phyloP scores from a whole-genome alignment of 495 filamentous ascomycete genomes.

The Neurospora sp. region DNA sequence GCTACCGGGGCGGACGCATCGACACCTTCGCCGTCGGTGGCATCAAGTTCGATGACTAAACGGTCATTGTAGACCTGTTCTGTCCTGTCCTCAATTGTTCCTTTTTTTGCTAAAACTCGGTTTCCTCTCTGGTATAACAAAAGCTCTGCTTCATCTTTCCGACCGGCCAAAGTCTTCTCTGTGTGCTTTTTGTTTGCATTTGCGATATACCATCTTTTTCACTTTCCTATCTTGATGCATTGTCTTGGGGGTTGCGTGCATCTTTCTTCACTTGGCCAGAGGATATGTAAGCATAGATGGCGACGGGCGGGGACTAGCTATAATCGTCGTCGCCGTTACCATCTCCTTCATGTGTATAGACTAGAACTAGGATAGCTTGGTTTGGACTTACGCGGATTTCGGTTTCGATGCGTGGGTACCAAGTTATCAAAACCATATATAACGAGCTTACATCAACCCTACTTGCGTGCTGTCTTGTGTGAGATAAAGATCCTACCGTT shows the following conservation, averaged over 20 bases:
- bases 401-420: background rate
- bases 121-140: background rate
- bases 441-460: background rate
- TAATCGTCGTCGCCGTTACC: background rate
- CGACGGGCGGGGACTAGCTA: background rate
- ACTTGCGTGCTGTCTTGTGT: background rate
- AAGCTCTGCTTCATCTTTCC: background rate
- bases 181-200: background rate
- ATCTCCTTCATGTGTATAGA: background rate
- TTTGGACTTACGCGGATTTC: background rate
- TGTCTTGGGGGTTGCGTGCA: background rate
- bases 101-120: background rate
- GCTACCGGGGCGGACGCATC: slow-evolving; percentile 74
- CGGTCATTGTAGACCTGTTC: background rate
- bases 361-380: background rate
- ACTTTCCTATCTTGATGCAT: background rate
- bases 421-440: background rate
- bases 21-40: slow-evolving; percentile 62
- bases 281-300: background rate
- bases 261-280: background rate
- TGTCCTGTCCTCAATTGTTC: background rate
- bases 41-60: slow-evolving; percentile 80
- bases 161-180: background rate
- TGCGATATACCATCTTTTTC: background rate
- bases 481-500: background rate